These are phyloP conservation scores for Colletotrichum echinochloae DNA, from an alignment of 2,329 filamentous ascomycete genomes.

Conservation along the genomic window DNA sequence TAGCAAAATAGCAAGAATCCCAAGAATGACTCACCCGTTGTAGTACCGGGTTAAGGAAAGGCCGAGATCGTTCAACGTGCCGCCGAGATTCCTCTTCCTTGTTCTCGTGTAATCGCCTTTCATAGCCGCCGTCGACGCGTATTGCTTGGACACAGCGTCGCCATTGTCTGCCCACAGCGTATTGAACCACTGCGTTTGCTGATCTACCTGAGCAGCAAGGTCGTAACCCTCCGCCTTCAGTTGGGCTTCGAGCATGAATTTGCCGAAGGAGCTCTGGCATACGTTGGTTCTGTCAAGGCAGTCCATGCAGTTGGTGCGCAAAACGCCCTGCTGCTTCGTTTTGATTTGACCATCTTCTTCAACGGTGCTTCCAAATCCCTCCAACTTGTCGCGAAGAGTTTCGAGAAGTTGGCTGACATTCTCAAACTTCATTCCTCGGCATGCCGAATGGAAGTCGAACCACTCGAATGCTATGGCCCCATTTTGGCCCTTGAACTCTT, in stretches of 20 bases:
- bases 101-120: conserved; percentile 98
- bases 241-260: conserved; percentile 83
- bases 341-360: conserved; percentile 58
- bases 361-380: conserved; percentile 78
- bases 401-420: conserved; percentile 87
- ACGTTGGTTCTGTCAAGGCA: conserved; percentile 97
- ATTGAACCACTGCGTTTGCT: conserved; percentile 93
- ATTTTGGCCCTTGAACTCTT: conserved; percentile 57
- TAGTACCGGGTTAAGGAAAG: conserved; percentile 84
- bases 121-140: conserved; percentile 93
- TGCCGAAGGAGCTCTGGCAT: conserved; percentile 90
- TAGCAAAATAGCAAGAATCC: not conserved
- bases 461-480: conserved; percentile 80
- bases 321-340: conserved; percentile 74
- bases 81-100: conserved; percentile 88
- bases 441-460: conserved; percentile 96
- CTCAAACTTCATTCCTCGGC: conserved; percentile 97
- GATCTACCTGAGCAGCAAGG: conserved; percentile 80
- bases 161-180: conserved; percentile 97
- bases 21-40: conserved; percentile 65
- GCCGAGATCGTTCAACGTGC: conserved; percentile 90
- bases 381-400: conserved; percentile 74
- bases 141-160: conserved; percentile 94
- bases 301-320: conserved; percentile 99
- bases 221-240: conserved; percentile 81